A percentile compares a stretch with the other conserved stretches of the same genome.
These are phyloP conservation scores for Colletotrichum limetticola DNA, from an alignment of 2,329 filamentous ascomycete genomes.

Conservation along the genomic window DNA sequence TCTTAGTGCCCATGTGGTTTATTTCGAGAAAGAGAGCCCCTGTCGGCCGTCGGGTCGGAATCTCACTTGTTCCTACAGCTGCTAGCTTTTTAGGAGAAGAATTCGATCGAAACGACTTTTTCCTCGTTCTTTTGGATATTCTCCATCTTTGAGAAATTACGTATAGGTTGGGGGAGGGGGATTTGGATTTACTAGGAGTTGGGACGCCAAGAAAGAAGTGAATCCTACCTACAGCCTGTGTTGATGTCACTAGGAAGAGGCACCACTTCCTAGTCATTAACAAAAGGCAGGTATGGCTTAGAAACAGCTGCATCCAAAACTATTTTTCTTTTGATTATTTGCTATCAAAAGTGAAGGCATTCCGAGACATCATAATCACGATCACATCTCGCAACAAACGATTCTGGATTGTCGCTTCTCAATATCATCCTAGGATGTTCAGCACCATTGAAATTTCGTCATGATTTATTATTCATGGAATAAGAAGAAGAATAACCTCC, in stretches of 20 bases:
- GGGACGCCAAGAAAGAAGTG: too few relatives aligned
- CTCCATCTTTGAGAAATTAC: too few relatives aligned
- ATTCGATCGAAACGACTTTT: too few relatives aligned
- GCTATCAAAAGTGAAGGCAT: neutral
- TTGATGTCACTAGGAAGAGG: too few relatives aligned
- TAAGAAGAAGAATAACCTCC: neutral
- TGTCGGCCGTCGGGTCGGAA: neutral
- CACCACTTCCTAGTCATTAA: too few relatives aligned
- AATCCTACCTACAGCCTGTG: too few relatives aligned
- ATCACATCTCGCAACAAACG: neutral
- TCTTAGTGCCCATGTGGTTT: neutral
- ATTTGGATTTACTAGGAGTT: too few relatives aligned
- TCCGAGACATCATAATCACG: neutral
- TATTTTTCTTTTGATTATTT: neutral
- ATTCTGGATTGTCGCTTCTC: too few relatives aligned
- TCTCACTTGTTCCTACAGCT: neutral
- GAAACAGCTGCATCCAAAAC: neutral
- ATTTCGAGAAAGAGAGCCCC: neutral
- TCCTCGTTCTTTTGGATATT: too few relatives aligned
- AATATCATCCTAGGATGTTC: neutral
- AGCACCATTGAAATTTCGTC: neutral
- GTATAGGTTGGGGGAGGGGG: too few relatives aligned
- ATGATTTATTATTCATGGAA: conserved; percentile 11
- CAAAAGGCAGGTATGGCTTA: too few relatives aligned
- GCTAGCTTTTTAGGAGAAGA: neutral